These are phyloP conservation scores for Trichosanthes truncata DNA, from an alignment of 306 rosid genomes.

Conservation along the genomic window DNA sequence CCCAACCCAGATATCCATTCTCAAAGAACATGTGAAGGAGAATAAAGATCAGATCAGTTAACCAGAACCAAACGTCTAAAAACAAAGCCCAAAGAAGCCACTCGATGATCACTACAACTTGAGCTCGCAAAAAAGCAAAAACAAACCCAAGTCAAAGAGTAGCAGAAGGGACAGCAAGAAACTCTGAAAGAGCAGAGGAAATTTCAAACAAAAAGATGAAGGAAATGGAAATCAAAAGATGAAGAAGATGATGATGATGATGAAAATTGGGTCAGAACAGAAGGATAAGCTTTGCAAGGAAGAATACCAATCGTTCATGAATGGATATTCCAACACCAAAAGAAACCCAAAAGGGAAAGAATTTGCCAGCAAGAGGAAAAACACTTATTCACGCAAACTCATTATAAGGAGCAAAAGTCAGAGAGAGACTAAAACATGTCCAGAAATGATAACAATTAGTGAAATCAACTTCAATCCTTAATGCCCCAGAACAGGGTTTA, in stretches of 20 bases:
- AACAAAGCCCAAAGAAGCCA: slow-evolving; percentile 1
- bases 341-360: slow-evolving; percentile 30
- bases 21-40: background rate
- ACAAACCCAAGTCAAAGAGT: background rate
- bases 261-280: slow-evolving; percentile 7
- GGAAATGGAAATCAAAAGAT: too few species aligned
- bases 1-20: background rate
- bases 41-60: background rate
- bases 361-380: slow-evolving; percentile 25
- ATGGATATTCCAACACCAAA: slow-evolving; percentile 60
- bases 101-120: background rate
- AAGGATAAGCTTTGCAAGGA: slow-evolving; percentile 41
- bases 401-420: slow-evolving; percentile 26
- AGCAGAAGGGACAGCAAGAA: background rate
- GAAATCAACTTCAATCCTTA: slow-evolving; percentile 25
- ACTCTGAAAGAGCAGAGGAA: background rate
- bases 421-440: slow-evolving; percentile 17
- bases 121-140: background rate
- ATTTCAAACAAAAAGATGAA: background rate
- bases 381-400: slow-evolving; percentile 37
- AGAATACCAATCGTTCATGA: slow-evolving; percentile 38
- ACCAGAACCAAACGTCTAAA: background rate
- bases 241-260: background rate
- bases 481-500: slow-evolving; percentile 42
- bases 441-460: slow-evolving; percentile 25